Evolutionary conservation across 768 basidiomycete genomes (phyloP).

Genomic region (Daedaleopsis sinensis): DNA sequence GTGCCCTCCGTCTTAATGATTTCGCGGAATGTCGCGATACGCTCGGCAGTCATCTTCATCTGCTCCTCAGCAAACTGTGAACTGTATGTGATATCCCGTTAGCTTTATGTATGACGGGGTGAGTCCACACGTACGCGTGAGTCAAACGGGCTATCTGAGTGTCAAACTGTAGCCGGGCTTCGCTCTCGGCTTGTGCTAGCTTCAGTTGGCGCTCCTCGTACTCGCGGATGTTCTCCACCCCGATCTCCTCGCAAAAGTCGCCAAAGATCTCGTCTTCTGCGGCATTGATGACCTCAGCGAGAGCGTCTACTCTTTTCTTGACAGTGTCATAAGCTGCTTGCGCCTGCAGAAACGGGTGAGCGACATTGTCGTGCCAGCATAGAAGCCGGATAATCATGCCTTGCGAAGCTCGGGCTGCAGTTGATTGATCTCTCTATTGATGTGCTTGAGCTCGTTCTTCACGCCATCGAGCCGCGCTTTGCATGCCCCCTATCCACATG

Average conservation of each 20-base stretch:
- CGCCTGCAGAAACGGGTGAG: constrained; percentile 43
- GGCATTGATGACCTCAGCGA: constrained; percentile 62
- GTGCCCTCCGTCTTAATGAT: constrained; percentile 54
- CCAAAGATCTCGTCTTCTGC: constrained; percentile 84
- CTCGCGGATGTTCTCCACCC: constrained; percentile 81
- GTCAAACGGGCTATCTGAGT: constrained; percentile 84
- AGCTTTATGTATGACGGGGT: background rate
- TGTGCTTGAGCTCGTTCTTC: constrained; percentile 82
- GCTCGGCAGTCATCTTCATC: constrained; percentile 62
- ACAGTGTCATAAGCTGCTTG: constrained; percentile 55
- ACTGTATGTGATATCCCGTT: constrained; percentile 42
- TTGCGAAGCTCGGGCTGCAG: constrained; percentile 71
- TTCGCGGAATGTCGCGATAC: constrained; percentile 57
- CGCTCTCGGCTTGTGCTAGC: constrained; percentile 86
- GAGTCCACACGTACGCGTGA: constrained; percentile 65
- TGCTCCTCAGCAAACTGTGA: constrained; percentile 83
- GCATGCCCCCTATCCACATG: constrained; percentile 63
- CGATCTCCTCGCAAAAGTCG: constrained; percentile 78
- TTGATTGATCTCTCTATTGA: constrained; percentile 70
- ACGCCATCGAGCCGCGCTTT: constrained; percentile 76
- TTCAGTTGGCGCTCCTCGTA: constrained; percentile 93
- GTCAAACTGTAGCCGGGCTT: constrained; percentile 79
- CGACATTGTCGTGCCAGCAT: background rate
- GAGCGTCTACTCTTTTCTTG: constrained; percentile 52
- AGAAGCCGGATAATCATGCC: constrained; percentile 38